Evolutionary conservation across 225 moss, liverwort and hornwort species (phyloP).

Genomic region (Antitrichia curtipendula): DNA sequence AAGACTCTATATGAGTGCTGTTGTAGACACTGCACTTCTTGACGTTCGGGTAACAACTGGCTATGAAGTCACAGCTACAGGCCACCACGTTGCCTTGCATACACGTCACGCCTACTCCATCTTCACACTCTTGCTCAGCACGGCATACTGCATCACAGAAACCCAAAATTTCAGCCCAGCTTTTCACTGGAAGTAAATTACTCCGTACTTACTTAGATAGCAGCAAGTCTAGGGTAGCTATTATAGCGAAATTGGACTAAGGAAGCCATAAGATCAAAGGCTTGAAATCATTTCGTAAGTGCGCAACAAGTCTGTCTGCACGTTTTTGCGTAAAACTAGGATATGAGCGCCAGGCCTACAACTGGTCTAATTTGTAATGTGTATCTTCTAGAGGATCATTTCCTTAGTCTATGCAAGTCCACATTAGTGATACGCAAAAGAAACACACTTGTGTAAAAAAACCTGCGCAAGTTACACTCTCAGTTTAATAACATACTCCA

Average conservation of each 20-base stretch:
- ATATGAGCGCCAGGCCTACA: too few species aligned
- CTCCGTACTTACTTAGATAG: background rate
- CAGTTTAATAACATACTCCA: too few species aligned
- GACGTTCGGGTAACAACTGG: constrained; percentile 20
- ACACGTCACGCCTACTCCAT: constrained; percentile 35
- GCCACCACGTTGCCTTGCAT: constrained; percentile 26
- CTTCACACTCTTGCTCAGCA: constrained; percentile 32
- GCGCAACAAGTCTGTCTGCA: background rate
- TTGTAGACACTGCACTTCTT: constrained; percentile 30
- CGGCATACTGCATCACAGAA: constrained; percentile 14
- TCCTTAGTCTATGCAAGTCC: background rate
- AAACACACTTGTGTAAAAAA: background rate
- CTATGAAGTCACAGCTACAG: constrained; percentile 29
- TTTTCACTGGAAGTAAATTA: background rate
- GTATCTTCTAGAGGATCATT: background rate
- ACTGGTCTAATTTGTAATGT: background rate
- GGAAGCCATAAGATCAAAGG: background rate
- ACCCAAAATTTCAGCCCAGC: background rate
- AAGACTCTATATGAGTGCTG: constrained; percentile 24
- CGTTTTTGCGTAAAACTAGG: background rate
- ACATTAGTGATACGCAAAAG: background rate
- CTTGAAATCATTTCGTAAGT: too few species aligned
- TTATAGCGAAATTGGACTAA: background rate
- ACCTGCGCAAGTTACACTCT: background rate
- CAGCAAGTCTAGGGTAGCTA: background rate